Evolutionary conservation across 2,329 filamentous ascomycete species (phyloP).

Genomic region (Rhynchosporium secalis): DNA sequence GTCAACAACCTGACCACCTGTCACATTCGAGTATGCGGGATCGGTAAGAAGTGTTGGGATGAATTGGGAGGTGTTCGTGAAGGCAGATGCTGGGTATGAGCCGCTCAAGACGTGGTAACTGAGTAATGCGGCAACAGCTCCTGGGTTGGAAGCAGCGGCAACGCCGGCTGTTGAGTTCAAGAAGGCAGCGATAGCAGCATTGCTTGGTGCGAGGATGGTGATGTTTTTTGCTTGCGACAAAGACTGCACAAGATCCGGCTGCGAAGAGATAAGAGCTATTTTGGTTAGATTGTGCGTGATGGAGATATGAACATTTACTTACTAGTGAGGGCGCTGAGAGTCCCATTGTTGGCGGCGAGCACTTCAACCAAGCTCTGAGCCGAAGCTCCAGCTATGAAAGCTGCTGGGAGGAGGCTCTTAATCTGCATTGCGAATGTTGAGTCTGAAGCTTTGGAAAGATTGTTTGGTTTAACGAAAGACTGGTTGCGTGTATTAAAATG

Average conservation of each 20-base stretch:
- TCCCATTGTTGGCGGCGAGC: constrained; percentile 22
- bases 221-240: constrained; percentile 49
- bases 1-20: constrained; percentile 48
- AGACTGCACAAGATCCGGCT: constrained; percentile 42
- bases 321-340: constrained; percentile 26
- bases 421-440: constrained; percentile 22
- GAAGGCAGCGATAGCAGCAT: constrained; percentile 37
- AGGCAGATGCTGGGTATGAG: constrained; percentile 27
- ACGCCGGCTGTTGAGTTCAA: constrained; percentile 35
- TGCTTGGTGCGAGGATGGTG: constrained; percentile 46
- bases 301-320: not conserved
- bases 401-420: constrained; percentile 24
- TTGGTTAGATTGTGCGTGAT: constrained; percentile 22
- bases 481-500: not conserved
- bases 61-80: constrained; percentile 42
- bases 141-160: constrained; percentile 37
- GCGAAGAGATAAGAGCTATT: constrained; percentile 40
- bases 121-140: constrained; percentile 37
- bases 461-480: not conserved
- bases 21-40: constrained; percentile 49
- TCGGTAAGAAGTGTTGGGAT: constrained; percentile 46
- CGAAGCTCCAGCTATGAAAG: constrained; percentile 24
- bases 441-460: not conserved
- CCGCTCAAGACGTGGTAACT: constrained; percentile 39
- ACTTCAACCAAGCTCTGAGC: constrained; percentile 24